Evolutionary conservation across 2,329 filamentous ascomycete genomes (phyloP), one percentile per base, ranked within the genome.

Genomic region (Clonostachys byssicola): DNA sequence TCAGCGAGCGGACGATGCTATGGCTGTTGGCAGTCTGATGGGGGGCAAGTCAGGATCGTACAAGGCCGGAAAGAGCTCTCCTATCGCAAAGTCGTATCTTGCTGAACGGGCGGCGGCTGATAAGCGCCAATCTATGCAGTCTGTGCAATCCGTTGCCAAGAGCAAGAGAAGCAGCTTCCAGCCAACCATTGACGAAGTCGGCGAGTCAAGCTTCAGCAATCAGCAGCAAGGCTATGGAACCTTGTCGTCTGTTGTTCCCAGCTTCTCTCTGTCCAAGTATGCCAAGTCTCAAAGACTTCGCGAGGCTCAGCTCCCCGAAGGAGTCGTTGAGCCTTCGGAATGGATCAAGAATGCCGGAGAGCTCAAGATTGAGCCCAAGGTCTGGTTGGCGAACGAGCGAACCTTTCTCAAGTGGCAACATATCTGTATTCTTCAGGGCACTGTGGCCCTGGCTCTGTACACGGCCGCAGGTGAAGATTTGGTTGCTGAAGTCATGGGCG

Each of bases 381-480:
- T 99, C 33, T 99, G 94, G 92, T 85, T 99, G 48, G 94, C 94
- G 47, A 99, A 99, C 67, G 92, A 99, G 71, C 86, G 94, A 51
- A 99, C 94, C 0, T 99, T 96, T 64, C 86, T 99, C 67, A 97
- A 96, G 68, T 99, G 94, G 94, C 89, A 97, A 73, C 92, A 97
- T 65, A 91, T 99, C 59, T 86, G 84, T 51, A 83, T 99, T 43
- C 77, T 99, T 13, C 83, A 99, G 20, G 92, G 91, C 36, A 85
- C 86, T 18, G 71, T 99, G 33, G 89, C 89, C 1, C 73, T 99
- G 12, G 89, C 86, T 18, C 72, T 99, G 30, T 96, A 92, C 71
- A 92, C 95, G 56, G 90, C 92, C 0, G 92, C 92, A 0, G 88
- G 89, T 7, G 73, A 85, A 55, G 89, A 95, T 64, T 73, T 74